Base-by-base conservation (phyloP, 192 early-diverging fungal species). In the Mortierella alpina region DNA sequence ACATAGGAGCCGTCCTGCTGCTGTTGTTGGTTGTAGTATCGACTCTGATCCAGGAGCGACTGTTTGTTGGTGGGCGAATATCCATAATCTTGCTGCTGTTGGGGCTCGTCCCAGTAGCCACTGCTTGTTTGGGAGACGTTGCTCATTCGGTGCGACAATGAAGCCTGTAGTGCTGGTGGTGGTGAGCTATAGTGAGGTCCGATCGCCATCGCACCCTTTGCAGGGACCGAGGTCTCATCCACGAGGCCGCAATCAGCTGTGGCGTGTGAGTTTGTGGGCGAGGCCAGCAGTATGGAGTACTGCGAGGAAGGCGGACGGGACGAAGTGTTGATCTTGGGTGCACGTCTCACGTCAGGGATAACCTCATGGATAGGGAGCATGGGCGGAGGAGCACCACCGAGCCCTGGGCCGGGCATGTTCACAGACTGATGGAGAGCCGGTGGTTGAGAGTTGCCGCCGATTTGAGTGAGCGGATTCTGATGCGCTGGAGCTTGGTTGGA, bases 31-130 rank as follows among this genome's bases (percentile, higher is more conserved):
- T 74, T 57, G 20, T 67, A 42, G 15, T 59, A 66, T 1, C 41
- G 55, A 4, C 52, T 42, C 31, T 66, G 72, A 22, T 59, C 6
- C 20, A 66, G 56, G 5, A 66, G 48, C 20, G 63, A 10, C 46
- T 74, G 72, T 39, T 53, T 66, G 17, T 18, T 59, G 11, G n/a
- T 52, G 46, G 72, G 72, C 17, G 71, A 73, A 48, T 73, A 73
- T 49, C 63, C 71, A 20, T 39, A 44, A 10, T 64, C 54, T 42
- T 73, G 71, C 48, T 66, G 10, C 20, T 8, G n/a, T 6, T 54
- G 7, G 18, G 13, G 15, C 5, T 57, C 42, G 22, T 59, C 5
- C 12, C n/a, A 45, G 44, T 7, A 17, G 20, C 60, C 23, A 53
- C 31, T 41, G 20, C 20, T 59, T 7, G 58, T 17, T 17, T 40